Evolutionary conservation across 2,329 filamentous ascomycete species (phyloP).

Genomic region (Venturiaceae sp.): DNA sequence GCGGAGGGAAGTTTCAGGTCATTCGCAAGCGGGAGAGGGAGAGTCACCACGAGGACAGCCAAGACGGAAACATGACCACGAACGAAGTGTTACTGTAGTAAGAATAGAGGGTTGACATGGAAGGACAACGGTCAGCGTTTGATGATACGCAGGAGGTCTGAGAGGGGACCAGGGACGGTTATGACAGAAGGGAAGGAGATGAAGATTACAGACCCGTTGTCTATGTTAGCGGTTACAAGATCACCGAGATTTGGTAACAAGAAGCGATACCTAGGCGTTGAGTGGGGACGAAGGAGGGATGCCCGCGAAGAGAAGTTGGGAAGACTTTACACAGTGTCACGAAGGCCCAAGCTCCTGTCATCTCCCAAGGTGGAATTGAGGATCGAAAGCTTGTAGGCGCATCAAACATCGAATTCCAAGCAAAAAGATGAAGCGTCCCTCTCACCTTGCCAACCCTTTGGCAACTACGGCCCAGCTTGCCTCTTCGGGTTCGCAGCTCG

Average conservation of each 20-base stretch:
- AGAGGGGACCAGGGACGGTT: not conserved
- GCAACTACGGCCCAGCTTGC: conserved; percentile 62
- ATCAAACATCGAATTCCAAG: not conserved
- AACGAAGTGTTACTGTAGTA: not conserved
- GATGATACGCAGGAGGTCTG: not conserved
- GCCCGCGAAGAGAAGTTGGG: too few relatives aligned
- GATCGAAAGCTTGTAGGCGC: not conserved
- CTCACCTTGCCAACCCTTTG: conserved; percentile 50
- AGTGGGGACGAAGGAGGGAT: not conserved
- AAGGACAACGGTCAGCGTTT: not conserved
- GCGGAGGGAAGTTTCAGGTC: not conserved
- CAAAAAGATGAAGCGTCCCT: not conserved
- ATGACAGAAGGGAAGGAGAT: not conserved
- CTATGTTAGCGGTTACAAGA: too few relatives aligned
- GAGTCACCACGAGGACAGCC: not conserved
- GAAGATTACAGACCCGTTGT: too few relatives aligned
- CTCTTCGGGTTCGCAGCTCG: conserved; percentile 43
- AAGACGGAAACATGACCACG: not conserved
- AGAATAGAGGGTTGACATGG: not conserved
- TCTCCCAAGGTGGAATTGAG: too few relatives aligned
- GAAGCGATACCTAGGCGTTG: too few relatives aligned
- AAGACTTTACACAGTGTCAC: too few relatives aligned
- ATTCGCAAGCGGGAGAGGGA: not conserved
- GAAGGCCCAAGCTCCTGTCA: too few relatives aligned
- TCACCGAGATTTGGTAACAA: too few relatives aligned